These are phyloP conservation scores for Fusarium robinianum DNA, from an alignment of 2,329 filamentous ascomycete species.

Conservation along the genomic window DNA sequence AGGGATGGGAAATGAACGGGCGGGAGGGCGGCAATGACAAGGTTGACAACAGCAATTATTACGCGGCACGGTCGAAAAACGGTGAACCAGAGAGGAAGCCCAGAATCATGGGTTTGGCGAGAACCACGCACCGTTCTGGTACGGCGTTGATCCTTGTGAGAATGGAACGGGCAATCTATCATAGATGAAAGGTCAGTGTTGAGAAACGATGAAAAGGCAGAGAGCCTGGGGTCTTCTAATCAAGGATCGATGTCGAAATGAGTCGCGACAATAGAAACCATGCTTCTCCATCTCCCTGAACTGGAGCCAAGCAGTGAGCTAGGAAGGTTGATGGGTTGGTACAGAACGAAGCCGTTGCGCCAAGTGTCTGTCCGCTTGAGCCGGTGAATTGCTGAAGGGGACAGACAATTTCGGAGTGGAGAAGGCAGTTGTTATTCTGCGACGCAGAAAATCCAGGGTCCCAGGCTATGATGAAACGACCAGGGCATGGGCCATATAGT, in stretches of 20 bases:
- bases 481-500: slow-evolving; percentile 8
- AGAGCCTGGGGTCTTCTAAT: not conserved
- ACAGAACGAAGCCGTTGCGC: not conserved
- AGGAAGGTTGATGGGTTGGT: not conserved
- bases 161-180: too few species aligned
- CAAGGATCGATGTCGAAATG: not conserved
- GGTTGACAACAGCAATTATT: slow-evolving; percentile 15
- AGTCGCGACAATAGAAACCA: not conserved
- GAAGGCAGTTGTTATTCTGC: slow-evolving; percentile 25
- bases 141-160: slow-evolving; percentile 14
- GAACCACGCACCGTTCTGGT: not conserved
- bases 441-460: slow-evolving; percentile 24
- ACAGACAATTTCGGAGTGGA: slow-evolving; percentile 16
- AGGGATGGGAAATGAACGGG: slow-evolving; percentile 19
- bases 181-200: slow-evolving; percentile 17
- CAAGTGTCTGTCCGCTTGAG: slow-evolving; percentile 4
- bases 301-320: not conserved
- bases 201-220: slow-evolving; percentile 16
- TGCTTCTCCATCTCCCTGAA: not conserved
- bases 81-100: slow-evolving; percentile 12
- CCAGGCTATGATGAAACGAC: slow-evolving; percentile 27
- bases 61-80: slow-evolving; percentile 13
- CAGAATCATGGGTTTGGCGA: too few species aligned
- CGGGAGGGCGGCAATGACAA: not conserved
- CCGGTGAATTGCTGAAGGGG: not conserved